Evolutionary conservation across 2,329 filamentous ascomycete species (phyloP).

Genomic region (Monosporascus cannonballus): DNA sequence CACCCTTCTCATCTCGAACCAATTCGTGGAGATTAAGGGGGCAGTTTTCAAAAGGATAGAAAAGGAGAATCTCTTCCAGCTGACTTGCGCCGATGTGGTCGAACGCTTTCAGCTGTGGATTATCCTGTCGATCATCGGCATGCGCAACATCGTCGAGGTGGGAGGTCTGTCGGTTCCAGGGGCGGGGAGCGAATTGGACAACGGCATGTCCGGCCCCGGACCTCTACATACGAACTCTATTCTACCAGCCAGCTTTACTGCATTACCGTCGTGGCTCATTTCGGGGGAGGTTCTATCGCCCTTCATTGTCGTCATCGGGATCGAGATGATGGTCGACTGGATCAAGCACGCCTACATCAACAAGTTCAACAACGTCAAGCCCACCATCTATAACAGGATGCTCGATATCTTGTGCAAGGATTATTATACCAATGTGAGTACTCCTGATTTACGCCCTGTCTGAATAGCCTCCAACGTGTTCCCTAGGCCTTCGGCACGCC

Average conservation of each 20-base stretch:
- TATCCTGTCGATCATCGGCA: constrained; percentile 92
- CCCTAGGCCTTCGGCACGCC: constrained; percentile 78
- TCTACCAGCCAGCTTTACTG: constrained; percentile 83
- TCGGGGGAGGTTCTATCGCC: constrained; percentile 86
- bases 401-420: constrained; percentile 94
- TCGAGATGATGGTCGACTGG: constrained; percentile 95
- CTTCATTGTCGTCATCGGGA: constrained; percentile 88
- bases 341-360: constrained; percentile 96
- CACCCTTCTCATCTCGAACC: constrained; percentile 89
- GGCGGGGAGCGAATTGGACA: constrained; percentile 41
- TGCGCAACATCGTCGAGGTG: constrained; percentile 93
- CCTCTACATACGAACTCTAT: constrained; percentile 67
- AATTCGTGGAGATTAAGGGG: constrained; percentile 98
- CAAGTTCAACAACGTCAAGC: constrained; percentile 97
- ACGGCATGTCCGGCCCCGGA: constrained; percentile 44
- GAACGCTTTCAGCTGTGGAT: constrained; percentile 97
- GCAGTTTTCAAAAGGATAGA: constrained; percentile 99
- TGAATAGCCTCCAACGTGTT: constrained; percentile 9
- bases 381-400: constrained; percentile 80
- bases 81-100: constrained; percentile 94
- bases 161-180: constrained; percentile 68
- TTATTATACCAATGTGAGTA: constrained; percentile 83
- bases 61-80: constrained; percentile 93
- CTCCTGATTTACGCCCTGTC: neutral
- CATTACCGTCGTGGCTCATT: constrained; percentile 71